A percentile compares a stretch with the other conserved stretches of the same genome.
Conservation (phyloP, 768 basidiomycete genomes). For the Suillus variegatus region DNA sequence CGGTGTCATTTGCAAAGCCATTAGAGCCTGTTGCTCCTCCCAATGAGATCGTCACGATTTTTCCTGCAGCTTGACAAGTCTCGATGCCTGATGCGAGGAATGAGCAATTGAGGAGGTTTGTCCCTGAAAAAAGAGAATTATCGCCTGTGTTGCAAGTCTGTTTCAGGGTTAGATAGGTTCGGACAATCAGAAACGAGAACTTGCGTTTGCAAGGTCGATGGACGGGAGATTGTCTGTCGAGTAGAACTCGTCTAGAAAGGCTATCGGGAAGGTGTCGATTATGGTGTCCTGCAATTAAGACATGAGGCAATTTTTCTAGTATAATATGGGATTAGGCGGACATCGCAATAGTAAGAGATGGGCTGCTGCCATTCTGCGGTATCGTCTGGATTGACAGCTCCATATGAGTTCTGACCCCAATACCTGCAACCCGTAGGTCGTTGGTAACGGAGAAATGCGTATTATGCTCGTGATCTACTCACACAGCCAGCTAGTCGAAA, state of each 20-base stretch:
- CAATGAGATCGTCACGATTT: constrained; percentile 57
- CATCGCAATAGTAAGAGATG: constrained; percentile 35
- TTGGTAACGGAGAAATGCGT: not conserved
- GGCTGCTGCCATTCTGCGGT: constrained; percentile 33
- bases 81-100: constrained; percentile 62
- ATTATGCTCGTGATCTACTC: not conserved
- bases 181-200: constrained; percentile 8
- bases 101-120: constrained; percentile 60
- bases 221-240: constrained; percentile 57
- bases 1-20: constrained; percentile 57
- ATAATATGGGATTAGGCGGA: constrained; percentile 6
- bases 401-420: constrained; percentile 42
- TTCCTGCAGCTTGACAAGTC: constrained; percentile 65
- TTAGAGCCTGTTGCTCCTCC: constrained; percentile 66
- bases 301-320: not conserved
- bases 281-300: constrained; percentile 44
- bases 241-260: constrained; percentile 63
- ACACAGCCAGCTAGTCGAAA: constrained; percentile 26
- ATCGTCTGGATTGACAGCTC: constrained; percentile 31
- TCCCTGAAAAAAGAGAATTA: constrained; percentile 61
- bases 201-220: constrained; percentile 61
- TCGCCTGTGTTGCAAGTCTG: constrained; percentile 65
- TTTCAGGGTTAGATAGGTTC: not conserved
- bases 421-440: constrained; percentile 22
- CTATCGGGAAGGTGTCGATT: constrained; percentile 61